Conservation (phyloP, 768 basidiomycete species). For the Epithele typhae region DNA sequence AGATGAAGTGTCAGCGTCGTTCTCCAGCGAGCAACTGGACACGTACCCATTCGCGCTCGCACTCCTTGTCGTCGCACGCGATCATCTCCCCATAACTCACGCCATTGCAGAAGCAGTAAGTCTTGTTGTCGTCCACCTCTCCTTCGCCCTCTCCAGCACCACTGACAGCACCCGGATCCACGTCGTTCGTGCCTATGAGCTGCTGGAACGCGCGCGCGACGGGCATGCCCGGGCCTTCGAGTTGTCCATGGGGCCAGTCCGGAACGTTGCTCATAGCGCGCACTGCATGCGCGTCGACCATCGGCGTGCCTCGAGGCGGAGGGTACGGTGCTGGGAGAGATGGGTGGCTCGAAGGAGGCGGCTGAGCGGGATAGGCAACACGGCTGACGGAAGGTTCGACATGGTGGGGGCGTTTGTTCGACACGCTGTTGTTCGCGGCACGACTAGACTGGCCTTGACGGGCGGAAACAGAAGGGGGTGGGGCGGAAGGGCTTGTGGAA, state of each 20-base stretch:
- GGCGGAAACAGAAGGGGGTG: constrained; percentile 26
- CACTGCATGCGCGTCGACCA: constrained; percentile 12
- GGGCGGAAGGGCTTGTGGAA: constrained; percentile 29
- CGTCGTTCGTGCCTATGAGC: constrained; percentile 21
- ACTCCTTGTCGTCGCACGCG: constrained; percentile 79
- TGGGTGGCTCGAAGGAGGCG: constrained; percentile 49
- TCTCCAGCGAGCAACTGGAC: constrained; percentile 2
- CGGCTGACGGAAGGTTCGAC: constrained; percentile 26
- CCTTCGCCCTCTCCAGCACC: constrained; percentile 51
- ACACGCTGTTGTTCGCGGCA: constrained; percentile 21
- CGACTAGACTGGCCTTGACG: constrained; percentile 27
- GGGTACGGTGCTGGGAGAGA: constrained; percentile 47
- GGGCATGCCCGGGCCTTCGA: constrained; percentile 80
- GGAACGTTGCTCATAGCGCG: constrained; percentile 31
- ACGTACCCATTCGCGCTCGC: constrained; percentile 90
- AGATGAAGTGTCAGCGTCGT: constrained; percentile 9
- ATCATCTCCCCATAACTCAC: constrained; percentile 94
- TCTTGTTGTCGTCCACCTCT: constrained; percentile 50
- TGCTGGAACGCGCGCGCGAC: constrained; percentile 41
- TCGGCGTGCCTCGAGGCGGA: constrained; percentile 7
- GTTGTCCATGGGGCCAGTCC: constrained; percentile 42
- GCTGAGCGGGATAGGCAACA: constrained; percentile 45
- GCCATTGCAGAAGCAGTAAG: constrained; percentile 83
- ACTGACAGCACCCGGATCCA: constrained; percentile 36
- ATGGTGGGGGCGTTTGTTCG: constrained; percentile 17